Conservation (phyloP, 495 filamentous ascomycete species). For the Hypoxylon intermedium region DNA sequence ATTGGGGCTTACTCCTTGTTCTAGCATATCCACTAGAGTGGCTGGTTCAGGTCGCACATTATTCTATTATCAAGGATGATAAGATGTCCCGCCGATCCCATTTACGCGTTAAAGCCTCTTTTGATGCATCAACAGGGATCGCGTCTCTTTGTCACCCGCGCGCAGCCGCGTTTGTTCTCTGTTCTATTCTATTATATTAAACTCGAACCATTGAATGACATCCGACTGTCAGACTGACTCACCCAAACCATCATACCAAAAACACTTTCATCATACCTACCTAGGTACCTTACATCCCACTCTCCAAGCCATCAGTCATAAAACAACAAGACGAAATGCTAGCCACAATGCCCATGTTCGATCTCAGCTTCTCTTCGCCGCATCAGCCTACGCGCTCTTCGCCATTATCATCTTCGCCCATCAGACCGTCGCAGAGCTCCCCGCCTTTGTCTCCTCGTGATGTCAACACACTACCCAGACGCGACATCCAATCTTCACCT, state of each 20-base stretch:
- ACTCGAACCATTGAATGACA: slow-evolving; percentile 6
- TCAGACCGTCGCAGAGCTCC: slow-evolving; percentile 39
- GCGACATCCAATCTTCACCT: slow-evolving; percentile 47
- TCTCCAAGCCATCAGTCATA: background rate
- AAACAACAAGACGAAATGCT: slow-evolving; percentile 38
- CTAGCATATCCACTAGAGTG: background rate
- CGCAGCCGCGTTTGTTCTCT: slow-evolving; percentile 1
- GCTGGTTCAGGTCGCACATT: background rate
- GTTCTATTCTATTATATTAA: slow-evolving; percentile 5
- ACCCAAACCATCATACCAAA: slow-evolving; percentile 3
- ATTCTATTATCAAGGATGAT: background rate
- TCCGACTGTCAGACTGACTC: background rate
- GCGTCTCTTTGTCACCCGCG: slow-evolving; percentile 29
- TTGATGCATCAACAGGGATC: slow-evolving; percentile 14
- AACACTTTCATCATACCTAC: background rate
- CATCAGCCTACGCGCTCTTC: slow-evolving; percentile 43
- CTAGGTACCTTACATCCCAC: background rate
- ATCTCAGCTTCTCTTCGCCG: slow-evolving; percentile 42
- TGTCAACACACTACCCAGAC: slow-evolving; percentile 35
- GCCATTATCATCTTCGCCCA: slow-evolving; percentile 45
- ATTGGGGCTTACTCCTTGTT: too few species aligned
- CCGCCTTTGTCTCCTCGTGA: slow-evolving; percentile 39
- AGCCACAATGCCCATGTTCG: slow-evolving; percentile 42
- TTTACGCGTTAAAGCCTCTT: slow-evolving; percentile 34
- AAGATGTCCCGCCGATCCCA: slow-evolving; percentile 2